Percentiles rank a stretch among this genome's conserved stretches.
These are phyloP conservation scores for Populus deltoides DNA, from an alignment of 345 rosid species.

Conservation along the genomic window DNA sequence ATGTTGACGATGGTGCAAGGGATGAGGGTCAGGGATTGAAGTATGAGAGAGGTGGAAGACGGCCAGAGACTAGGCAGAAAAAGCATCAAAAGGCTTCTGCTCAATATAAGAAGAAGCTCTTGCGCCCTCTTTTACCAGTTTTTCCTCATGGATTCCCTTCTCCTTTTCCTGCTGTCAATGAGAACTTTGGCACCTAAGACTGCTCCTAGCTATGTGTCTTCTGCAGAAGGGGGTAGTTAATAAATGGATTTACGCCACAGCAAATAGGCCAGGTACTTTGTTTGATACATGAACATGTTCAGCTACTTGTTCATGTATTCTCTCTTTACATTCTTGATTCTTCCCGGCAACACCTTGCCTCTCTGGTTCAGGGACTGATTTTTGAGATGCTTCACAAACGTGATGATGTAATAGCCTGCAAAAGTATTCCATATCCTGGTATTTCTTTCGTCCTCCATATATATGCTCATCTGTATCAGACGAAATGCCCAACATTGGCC, in stretches of 20 bases:
- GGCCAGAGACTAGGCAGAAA: slow-evolving; percentile 87
- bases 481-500: slow-evolving; percentile 20
- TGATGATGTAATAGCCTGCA: slow-evolving; percentile 46
- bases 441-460: slow-evolving; percentile 42
- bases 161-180: slow-evolving; percentile 25
- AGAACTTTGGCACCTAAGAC: slow-evolving; percentile 31
- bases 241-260: slow-evolving; percentile 56
- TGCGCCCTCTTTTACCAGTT: slow-evolving; percentile 71
- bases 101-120: slow-evolving; percentile 42
- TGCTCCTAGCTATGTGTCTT: slow-evolving; percentile 19
- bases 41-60: slow-evolving; percentile 35
- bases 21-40: slow-evolving; percentile 35
- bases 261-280: slow-evolving; percentile 78
- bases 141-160: slow-evolving; percentile 39
- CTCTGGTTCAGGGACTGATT: slow-evolving; percentile 67
- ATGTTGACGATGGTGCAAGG: slow-evolving; percentile 50
- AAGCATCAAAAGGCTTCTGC: slow-evolving; percentile 49
- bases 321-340: slow-evolving; percentile 75
- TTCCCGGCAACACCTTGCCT: slow-evolving; percentile 61
- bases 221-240: slow-evolving; percentile 31
- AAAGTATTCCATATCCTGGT: slow-evolving; percentile 52
- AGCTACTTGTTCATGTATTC: slow-evolving; percentile 83
- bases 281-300: slow-evolving; percentile 79
- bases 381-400: slow-evolving; percentile 63
- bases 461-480: slow-evolving; percentile 41